These are phyloP conservation scores for Crithidia brevicula DNA, from an alignment of 208 protist genomes.

Conservation along the genomic window DNA sequence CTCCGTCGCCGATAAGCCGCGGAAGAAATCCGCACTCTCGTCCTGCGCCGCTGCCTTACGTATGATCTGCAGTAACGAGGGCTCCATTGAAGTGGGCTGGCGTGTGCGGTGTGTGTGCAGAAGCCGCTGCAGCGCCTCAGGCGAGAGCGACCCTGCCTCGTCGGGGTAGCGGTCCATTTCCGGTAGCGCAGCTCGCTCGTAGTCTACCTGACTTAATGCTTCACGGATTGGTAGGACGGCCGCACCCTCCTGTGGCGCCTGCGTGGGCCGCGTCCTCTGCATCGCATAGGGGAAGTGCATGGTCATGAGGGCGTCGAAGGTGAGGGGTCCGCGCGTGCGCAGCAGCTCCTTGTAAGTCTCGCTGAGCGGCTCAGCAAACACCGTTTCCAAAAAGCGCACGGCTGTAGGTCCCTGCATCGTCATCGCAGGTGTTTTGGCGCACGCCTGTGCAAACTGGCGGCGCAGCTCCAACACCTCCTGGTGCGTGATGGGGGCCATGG, in stretches of 20 bases:
- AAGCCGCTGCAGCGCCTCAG: slow-evolving; percentile 38
- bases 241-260: too few relatives aligned
- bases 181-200: slow-evolving; percentile 19
- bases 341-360: slow-evolving; percentile 28
- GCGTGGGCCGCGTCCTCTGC: slow-evolving; percentile 31
- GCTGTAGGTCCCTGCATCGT: slow-evolving; percentile 27
- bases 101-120: slow-evolving; percentile 27
- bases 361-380: slow-evolving; percentile 45
- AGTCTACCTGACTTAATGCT: too few relatives aligned
- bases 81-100: slow-evolving; percentile 28
- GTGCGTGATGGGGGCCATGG: slow-evolving; percentile 46
- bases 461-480: slow-evolving; percentile 29
- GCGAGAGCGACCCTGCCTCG: slow-evolving; percentile 55
- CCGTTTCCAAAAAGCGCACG: slow-evolving; percentile 41
- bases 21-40: slow-evolving; percentile 27
- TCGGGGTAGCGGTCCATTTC: slow-evolving; percentile 34
- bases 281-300: slow-evolving; percentile 54
- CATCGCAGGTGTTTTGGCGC: background rate
- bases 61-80: slow-evolving; percentile 30
- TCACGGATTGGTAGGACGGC: too few relatives aligned
- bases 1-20: slow-evolving; percentile 33
- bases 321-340: slow-evolving; percentile 22
- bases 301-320: slow-evolving; percentile 60
- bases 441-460: slow-evolving; percentile 36
- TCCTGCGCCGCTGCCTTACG: slow-evolving; percentile 17